Percentiles rank a stretch among this genome's conserved stretches.
phyloP scores from a whole-genome alignment of 768 basidiomycete genomes.

The Kockovaella imperatae region DNA sequence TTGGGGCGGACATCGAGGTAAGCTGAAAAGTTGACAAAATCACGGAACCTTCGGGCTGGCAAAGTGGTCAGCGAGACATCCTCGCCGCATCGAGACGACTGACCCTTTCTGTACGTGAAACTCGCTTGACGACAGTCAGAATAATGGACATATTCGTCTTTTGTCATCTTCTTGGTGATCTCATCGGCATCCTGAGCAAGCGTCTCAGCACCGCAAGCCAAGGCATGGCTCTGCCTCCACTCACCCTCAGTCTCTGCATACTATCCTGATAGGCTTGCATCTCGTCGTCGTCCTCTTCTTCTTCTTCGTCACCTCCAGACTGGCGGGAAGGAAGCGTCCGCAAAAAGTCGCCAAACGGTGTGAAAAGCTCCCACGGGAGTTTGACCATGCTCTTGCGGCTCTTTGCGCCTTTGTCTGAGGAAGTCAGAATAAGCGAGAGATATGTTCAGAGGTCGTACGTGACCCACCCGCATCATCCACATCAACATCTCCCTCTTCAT shows the following conservation, averaged over 20 bases:
- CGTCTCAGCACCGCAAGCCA: neutral
- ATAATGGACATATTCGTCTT: constrained; percentile 94
- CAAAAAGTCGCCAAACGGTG: constrained; percentile 82
- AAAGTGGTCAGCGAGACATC: neutral
- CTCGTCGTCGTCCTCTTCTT: constrained; percentile 93
- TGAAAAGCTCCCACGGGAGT: constrained; percentile 89
- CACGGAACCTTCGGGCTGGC: constrained; percentile 84
- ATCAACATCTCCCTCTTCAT: constrained; percentile 76
- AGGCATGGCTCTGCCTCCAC: constrained; percentile 3
- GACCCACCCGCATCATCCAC: constrained; percentile 58
- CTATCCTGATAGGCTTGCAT: constrained; percentile 92
- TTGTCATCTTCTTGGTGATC: constrained; percentile 87
- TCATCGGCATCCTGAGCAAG: constrained; percentile 78
- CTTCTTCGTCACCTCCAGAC: constrained; percentile 60
- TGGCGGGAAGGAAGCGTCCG: constrained; percentile 28
- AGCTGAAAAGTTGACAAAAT: constrained; percentile 80
- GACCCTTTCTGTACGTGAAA: constrained; percentile 94
- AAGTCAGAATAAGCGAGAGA: constrained; percentile 39
- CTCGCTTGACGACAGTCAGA: constrained; percentile 94
- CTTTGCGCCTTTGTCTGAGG: constrained; percentile 49
- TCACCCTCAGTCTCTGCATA: constrained; percentile 72
- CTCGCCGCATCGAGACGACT: constrained; percentile 15
- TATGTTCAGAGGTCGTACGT: neutral
- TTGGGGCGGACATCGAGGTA: constrained; percentile 81
- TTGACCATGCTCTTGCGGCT: constrained; percentile 90